Evolutionary conservation across 495 filamentous ascomycete genomes (phyloP), one percentile per base, ranked within the genome.

Genomic region (Oleoguttula mirabilis): DNA sequence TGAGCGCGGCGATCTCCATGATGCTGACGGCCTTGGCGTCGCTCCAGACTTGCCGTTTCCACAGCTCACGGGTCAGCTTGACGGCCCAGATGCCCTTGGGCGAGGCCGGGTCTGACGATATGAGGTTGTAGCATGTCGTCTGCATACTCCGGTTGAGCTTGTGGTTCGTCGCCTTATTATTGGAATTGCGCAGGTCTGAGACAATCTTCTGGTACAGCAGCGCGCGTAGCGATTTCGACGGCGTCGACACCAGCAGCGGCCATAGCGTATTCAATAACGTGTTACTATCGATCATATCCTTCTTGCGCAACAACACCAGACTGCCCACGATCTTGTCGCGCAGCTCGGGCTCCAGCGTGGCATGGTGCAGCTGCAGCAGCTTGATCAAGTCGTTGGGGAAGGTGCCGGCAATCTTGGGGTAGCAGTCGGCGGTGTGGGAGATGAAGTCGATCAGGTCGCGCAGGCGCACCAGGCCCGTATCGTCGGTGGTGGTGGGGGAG

Each of bases 291-390:
- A 98, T 74, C 17, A 94, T 70, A 16, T 93, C 85, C 62, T 98
- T 98, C 55, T 88, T 84, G 37, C 83, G 72, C 40, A 96, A 60
- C 25, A 99, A 66, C 17, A 88, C 81, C 50, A 99, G 65, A 58
- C 84, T 92, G 22, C 85, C 84, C 1, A 96, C 88, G 41, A 96
- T 71, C 69, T 96, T 96, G 55, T 95, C 92, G 8, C 92, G 71
- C 39, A 96, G 61, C 25, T 95, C 87, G 15, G 71, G 63, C 54
- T 88, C 78, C 16, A 99, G 67, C 2, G 76, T 69, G 20, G 76
- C 72, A 67, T 96, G 88, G 59, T 96, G 83, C 24, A 77, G 66
- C 38, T 71, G 73, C 30, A 99, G 63, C 48, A 96, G 75, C 27
- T 79, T 69, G 45, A 82, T 83, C 16, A 99, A 68, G 49, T 94